Conservation (phyloP, 2,329 filamentous ascomycete genomes). For the Tricladium varicosporioides region DNA sequence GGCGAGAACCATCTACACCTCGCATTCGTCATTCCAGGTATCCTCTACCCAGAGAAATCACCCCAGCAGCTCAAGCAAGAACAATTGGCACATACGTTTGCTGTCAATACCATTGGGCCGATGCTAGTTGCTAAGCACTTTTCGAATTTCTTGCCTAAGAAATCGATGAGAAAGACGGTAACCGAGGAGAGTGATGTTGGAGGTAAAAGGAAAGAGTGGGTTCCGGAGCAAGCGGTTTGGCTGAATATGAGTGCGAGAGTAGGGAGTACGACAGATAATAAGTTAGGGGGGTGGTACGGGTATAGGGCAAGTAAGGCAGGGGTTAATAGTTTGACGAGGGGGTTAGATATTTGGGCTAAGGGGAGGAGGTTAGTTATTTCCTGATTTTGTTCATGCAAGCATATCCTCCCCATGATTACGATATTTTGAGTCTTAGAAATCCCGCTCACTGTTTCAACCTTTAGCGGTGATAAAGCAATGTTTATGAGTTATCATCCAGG, state of each 20-base stretch:
- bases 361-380: too few relatives aligned
- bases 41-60: constrained; percentile 71
- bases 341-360: constrained; percentile 65
- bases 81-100: constrained; percentile 65
- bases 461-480: constrained; percentile 60
- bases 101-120: constrained; percentile 71
- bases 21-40: constrained; percentile 66
- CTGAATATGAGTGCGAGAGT: constrained; percentile 78
- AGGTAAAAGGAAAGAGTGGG: neutral
- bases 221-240: constrained; percentile 54
- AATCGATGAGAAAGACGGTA: constrained; percentile 40
- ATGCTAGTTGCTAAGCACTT: constrained; percentile 78
- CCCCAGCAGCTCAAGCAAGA: constrained; percentile 62
- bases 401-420: too few relatives aligned
- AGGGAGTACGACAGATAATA: constrained; percentile 70
- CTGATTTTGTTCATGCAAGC: too few relatives aligned
- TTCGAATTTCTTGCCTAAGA: constrained; percentile 63
- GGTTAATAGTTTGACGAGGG: constrained; percentile 69
- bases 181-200: neutral
- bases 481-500: constrained; percentile 75
- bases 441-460: constrained; percentile 30
- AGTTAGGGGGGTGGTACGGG: constrained; percentile 75
- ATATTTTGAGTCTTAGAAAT: too few relatives aligned
- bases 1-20: constrained; percentile 61
- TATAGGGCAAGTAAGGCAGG: constrained; percentile 76